A percentile compares a stretch with the other conserved stretches of the same genome.
These are phyloP conservation scores for Bothia castanella DNA, from an alignment of 1,284 basidiomycete genomes.

Conservation along the genomic window DNA sequence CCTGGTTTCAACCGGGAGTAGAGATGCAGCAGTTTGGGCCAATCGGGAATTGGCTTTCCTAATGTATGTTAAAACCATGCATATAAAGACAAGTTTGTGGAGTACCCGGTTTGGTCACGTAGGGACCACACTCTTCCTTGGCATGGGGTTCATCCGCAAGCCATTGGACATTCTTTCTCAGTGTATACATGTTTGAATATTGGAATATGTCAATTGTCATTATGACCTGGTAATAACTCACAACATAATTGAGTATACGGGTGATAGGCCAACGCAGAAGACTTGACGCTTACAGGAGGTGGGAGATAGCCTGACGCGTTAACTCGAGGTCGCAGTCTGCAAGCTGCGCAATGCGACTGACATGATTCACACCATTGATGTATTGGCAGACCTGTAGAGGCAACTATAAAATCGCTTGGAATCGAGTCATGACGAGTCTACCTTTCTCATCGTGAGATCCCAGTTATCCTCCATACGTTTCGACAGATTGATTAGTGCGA, in stretches of 20 bases:
- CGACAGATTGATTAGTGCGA: constrained; percentile 81
- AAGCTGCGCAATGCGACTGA: constrained; percentile 86
- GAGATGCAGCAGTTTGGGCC: constrained; percentile 80
- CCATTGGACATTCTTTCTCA: constrained; percentile 81
- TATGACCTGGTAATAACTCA: constrained; percentile 91
- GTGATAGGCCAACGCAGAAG: background rate
- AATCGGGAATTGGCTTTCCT: constrained; percentile 63
- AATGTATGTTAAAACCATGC: constrained; percentile 5
- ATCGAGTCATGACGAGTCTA: constrained; percentile 27
- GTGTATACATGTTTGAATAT: constrained; percentile 95
- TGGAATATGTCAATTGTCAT: constrained; percentile 97
- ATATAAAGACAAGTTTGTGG: constrained; percentile 1
- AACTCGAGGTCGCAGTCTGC: constrained; percentile 87
- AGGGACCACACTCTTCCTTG: constrained; percentile 83
- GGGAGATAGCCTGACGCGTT: constrained; percentile 85
- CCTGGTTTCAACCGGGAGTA: constrained; percentile 88
- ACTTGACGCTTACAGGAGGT: constrained; percentile 69
- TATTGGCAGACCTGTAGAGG: constrained; percentile 62
- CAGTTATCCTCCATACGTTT: constrained; percentile 86
- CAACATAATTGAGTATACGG: constrained; percentile 5
- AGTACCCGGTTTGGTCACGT: constrained; percentile 75
- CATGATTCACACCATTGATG: constrained; percentile 90
- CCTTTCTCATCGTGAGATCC: constrained; percentile 93
- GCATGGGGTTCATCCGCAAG: constrained; percentile 81
- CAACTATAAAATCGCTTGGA: constrained; percentile 3